Evolutionary conservation across 179 eudicot genomes (phyloP).

Genomic region (Spinacia oleracea): DNA sequence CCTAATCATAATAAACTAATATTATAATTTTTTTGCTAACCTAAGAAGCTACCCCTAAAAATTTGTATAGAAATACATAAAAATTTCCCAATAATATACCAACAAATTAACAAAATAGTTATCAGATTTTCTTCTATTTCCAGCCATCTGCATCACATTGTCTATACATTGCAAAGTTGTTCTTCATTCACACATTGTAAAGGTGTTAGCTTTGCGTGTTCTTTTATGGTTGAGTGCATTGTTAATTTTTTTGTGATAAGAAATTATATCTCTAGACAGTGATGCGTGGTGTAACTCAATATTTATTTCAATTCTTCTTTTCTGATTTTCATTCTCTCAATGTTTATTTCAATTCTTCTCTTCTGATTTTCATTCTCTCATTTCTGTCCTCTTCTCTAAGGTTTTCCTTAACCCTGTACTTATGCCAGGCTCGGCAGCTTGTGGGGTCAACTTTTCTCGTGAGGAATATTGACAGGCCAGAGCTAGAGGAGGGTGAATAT

Average conservation of each 20-base stretch:
- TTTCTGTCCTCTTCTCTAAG: background rate
- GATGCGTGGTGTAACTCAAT: background rate
- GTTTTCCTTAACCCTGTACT: background rate
- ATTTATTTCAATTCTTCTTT: background rate
- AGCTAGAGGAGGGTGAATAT: slow-evolving; percentile 85
- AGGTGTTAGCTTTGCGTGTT: slow-evolving; percentile 3
- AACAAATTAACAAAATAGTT: background rate
- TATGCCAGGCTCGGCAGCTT: slow-evolving; percentile 69
- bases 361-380: slow-evolving; percentile 1
- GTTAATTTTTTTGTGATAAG: slow-evolving; percentile 6
- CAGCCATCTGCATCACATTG: background rate
- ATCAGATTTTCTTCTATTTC: background rate
- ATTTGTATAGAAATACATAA: background rate
- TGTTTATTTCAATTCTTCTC: background rate
- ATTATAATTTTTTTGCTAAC: background rate
- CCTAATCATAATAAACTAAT: background rate
- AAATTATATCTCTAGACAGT: background rate
- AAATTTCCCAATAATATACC: background rate
- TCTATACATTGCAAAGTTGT: background rate
- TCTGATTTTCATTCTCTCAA: slow-evolving; percentile 2
- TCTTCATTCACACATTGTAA: background rate
- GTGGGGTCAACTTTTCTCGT: slow-evolving; percentile 80
- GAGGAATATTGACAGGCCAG: slow-evolving; percentile 69
- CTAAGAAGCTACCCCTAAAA: background rate
- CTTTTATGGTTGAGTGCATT: background rate